Evolutionary conservation across 2,329 filamentous ascomycete species (phyloP).

Genomic region (Talaromyces amestolkiae): DNA sequence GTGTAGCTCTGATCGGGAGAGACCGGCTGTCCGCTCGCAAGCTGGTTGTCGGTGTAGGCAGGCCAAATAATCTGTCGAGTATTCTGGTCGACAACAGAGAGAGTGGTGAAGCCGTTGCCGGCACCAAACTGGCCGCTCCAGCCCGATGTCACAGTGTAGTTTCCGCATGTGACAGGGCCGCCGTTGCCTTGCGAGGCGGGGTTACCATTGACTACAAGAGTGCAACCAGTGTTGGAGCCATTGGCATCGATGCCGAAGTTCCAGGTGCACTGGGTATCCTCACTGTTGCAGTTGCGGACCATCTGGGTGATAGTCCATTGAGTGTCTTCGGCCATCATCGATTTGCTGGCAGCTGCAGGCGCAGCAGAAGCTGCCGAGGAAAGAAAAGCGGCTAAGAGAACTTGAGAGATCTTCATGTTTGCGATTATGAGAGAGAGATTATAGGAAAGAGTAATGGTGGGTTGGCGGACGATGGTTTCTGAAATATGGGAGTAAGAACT

Average conservation of each 20-base stretch:
- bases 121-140: conserved; percentile 58
- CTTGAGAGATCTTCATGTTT: conserved; percentile 48
- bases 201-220: conserved; percentile 39
- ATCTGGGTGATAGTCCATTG: conserved; percentile 47
- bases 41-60: conserved; percentile 54
- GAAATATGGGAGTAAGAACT: neutral
- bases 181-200: conserved; percentile 40
- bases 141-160: conserved; percentile 53
- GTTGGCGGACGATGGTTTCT: too few species aligned
- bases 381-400: conserved; percentile 39
- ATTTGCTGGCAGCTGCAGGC: conserved; percentile 30
- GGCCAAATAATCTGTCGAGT: conserved; percentile 50
- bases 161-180: conserved; percentile 47
- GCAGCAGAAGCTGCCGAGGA: conserved; percentile 37
- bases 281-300: conserved; percentile 42
- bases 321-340: conserved; percentile 43
- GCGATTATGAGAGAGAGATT: conserved; percentile 17
- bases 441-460: too few species aligned
- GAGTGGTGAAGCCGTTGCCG: conserved; percentile 54
- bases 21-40: conserved; percentile 47
- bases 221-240: conserved; percentile 34
- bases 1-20: conserved; percentile 52
- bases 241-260: conserved; percentile 42
- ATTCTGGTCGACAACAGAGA: conserved; percentile 50
- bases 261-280: conserved; percentile 46